Evolutionary conservation across 208 protist species (phyloP).

Genomic region (Acanthamoeba triangularis): DNA sequence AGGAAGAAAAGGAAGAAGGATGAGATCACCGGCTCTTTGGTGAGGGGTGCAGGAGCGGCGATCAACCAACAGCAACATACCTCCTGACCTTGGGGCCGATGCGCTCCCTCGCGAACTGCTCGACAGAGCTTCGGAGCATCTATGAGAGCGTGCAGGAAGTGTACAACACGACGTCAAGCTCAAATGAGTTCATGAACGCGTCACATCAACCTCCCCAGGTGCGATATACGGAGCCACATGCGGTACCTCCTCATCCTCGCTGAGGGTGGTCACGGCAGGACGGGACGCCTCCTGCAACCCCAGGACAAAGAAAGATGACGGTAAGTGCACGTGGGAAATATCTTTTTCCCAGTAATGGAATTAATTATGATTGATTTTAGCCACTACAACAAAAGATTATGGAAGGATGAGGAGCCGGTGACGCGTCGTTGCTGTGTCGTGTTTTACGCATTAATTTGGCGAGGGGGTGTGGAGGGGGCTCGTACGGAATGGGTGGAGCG

Average conservation of each 20-base stretch:
- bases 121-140: conserved; percentile 64
- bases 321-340: neutral
- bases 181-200: neutral
- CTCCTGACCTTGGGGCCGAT: conserved; percentile 59
- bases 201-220: too few species aligned
- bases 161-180: neutral
- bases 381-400: too few species aligned
- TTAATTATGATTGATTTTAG: too few species aligned
- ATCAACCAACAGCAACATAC: neutral
- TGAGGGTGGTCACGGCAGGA: conserved; percentile 39
- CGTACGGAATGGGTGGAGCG: neutral
- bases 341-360: neutral
- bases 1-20: neutral
- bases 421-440: too few species aligned
- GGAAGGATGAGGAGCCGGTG: too few species aligned
- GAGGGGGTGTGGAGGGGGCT: neutral
- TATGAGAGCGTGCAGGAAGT: neutral
- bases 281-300: neutral
- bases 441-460: neutral
- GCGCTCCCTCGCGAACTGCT: conserved; percentile 67
- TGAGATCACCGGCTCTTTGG: neutral
- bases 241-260: conserved; percentile 1
- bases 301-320: neutral
- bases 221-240: neutral
- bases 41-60: neutral